A percentile compares a stretch with the other conserved stretches of the same genome.
These are phyloP conservation scores for Microbotryomycetes sp. DNA, from an alignment of 1,284 basidiomycete genomes.

Conservation along the genomic window DNA sequence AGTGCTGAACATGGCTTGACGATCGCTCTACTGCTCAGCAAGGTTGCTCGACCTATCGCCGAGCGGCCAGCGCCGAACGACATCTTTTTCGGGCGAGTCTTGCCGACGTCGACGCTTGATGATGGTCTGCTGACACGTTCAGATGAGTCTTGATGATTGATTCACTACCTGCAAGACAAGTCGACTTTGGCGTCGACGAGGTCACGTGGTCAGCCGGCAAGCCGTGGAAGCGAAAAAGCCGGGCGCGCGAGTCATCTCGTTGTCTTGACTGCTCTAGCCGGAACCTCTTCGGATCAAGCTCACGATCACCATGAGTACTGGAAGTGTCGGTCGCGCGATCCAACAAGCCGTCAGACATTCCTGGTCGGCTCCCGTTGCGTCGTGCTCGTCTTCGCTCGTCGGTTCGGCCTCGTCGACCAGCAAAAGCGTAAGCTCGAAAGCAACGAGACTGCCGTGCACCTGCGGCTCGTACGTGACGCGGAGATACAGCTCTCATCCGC, in stretches of 20 bases:
- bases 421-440: neutral
- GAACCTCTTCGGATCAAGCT: neutral
- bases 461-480: neutral
- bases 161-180: too few relatives aligned
- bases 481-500: slow-evolving; percentile 20
- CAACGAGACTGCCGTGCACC: neutral
- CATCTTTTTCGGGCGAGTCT: too few relatives aligned
- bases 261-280: neutral
- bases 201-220: neutral
- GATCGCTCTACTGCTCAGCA: too few relatives aligned
- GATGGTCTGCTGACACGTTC: too few relatives aligned
- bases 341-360: slow-evolving; percentile 1
- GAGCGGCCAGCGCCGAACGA: too few relatives aligned
- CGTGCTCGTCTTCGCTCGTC: slow-evolving; percentile 11
- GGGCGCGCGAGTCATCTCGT: neutral
- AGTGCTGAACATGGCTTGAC: too few relatives aligned
- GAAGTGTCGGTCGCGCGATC: slow-evolving; percentile 20
- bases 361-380: slow-evolving; percentile 9
- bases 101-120: too few relatives aligned
- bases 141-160: too few relatives aligned
- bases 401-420: neutral
- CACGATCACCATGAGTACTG: slow-evolving; percentile 20
- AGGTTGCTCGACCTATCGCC: too few relatives aligned
- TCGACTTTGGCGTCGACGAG: too few relatives aligned
- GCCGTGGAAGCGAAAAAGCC: neutral